A percentile compares a stretch with the other conserved stretches of the same genome.
Evolutionary conservation across 352 stramenopile genomes (phyloP).

Genomic region (Pythium aquatile): DNA sequence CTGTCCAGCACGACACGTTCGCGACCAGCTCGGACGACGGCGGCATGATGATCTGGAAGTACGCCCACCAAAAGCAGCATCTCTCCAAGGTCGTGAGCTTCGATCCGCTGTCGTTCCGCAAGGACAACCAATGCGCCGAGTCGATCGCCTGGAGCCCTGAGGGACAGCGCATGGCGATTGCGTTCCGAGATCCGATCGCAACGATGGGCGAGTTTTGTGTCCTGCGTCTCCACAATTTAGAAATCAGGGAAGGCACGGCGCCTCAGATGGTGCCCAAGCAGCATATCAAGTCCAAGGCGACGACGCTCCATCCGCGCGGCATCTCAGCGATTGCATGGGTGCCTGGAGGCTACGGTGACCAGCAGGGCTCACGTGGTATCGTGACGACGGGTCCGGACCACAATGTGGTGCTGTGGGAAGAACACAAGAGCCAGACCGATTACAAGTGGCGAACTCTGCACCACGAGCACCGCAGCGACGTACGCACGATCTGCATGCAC

Average conservation of each 20-base stretch:
- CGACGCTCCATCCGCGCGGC: conserved; percentile 54
- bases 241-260: conserved; percentile 41
- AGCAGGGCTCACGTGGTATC: conserved; percentile 46
- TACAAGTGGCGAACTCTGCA: conserved; percentile 74
- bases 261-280: conserved; percentile 50
- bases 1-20: conserved; percentile 68
- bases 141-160: conserved; percentile 76
- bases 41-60: conserved; percentile 78
- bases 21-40: conserved; percentile 78
- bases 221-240: conserved; percentile 64
- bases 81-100: conserved; percentile 65
- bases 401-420: conserved; percentile 73
- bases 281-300: conserved; percentile 59
- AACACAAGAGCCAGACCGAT: conserved; percentile 45
- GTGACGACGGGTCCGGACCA: conserved; percentile 75
- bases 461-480: conserved; percentile 72
- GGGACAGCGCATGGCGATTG: conserved; percentile 71
- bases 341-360: conserved; percentile 43
- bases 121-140: conserved; percentile 63
- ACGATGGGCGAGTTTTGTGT: conserved; percentile 75
- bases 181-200: conserved; percentile 67
- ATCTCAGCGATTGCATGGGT: conserved; percentile 76
- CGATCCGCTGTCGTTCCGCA: conserved; percentile 54
- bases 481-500: conserved; percentile 75
- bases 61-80: conserved; percentile 56